phyloP scores from a whole-genome alignment of 208 protist species.

The Trypanosoma avium region DNA sequence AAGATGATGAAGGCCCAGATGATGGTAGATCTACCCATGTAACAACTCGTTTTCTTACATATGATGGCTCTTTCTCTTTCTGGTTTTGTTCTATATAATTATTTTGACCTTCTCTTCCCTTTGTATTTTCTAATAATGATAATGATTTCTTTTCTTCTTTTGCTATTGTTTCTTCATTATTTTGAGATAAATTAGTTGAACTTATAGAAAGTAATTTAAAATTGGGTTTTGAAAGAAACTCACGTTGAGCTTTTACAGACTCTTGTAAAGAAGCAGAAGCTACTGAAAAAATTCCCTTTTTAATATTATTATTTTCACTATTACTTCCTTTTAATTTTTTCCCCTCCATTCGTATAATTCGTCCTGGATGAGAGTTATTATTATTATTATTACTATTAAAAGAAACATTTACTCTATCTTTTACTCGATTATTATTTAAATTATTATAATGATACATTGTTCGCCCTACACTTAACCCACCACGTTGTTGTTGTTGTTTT shows the following conservation, averaged over 20 bases:
- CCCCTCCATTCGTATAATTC: too few relatives aligned
- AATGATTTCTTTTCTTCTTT: background rate
- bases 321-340: too few relatives aligned
- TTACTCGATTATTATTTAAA: too few relatives aligned
- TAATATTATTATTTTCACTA: background rate
- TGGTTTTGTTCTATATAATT: too few relatives aligned
- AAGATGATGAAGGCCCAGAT: background rate
- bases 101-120: background rate
- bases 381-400: too few relatives aligned
- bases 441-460: background rate
- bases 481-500: too few relatives aligned
- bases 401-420: too few relatives aligned
- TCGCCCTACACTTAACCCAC: background rate
- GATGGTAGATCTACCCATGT: conserved; percentile 7
- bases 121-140: background rate
- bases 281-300: background rate
- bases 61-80: background rate
- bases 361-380: too few relatives aligned
- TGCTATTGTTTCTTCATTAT: background rate
- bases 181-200: background rate
- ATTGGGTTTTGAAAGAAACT: conserved; percentile 5
- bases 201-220: conserved; percentile 1
- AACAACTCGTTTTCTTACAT: background rate
- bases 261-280: background rate
- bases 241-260: background rate